Conservation (phyloP, 116 monocot genomes). For the Phalaenopsis hybrid region DNA sequence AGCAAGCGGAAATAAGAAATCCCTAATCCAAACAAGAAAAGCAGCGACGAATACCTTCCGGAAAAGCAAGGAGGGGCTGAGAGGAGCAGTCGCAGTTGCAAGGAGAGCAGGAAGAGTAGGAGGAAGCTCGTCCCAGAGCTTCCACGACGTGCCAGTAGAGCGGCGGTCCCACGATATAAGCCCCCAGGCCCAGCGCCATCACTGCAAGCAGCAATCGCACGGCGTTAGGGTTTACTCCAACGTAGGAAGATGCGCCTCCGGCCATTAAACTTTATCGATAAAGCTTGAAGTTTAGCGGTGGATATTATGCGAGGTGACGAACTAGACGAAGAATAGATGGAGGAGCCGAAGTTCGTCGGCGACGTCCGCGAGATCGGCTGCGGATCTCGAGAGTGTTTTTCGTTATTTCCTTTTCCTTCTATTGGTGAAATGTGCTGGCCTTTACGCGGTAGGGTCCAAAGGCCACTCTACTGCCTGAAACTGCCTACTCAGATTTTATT, state of each 20-base stretch:
- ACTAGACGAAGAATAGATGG: too few relatives aligned
- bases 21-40: neutral
- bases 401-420: neutral
- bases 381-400: too few relatives aligned
- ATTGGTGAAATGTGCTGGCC: neutral
- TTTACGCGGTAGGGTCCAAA: neutral
- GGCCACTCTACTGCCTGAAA: too few relatives aligned
- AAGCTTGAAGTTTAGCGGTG: neutral
- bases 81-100: conserved; percentile 59
- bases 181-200: conserved; percentile 36
- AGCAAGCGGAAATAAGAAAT: neutral
- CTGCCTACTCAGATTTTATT: too few relatives aligned
- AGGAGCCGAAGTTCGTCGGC: conserved; percentile 3
- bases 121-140: conserved; percentile 33
- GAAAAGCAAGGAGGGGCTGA: conserved; percentile 40
- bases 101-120: conserved; percentile 16
- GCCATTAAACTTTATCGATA: conserved; percentile 18
- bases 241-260: conserved; percentile 14
- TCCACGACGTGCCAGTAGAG: conserved; percentile 54
- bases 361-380: neutral
- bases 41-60: conserved; percentile 23
- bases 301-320: neutral
- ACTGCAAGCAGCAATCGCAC: conserved; percentile 23
- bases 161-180: conserved; percentile 55
- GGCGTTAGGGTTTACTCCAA: conserved; percentile 27